A percentile compares a stretch with the other conserved stretches of the same genome.
phyloP scores from a whole-genome alignment of 768 basidiomycete genomes.

The Peribolospora kevripleyi region DNA sequence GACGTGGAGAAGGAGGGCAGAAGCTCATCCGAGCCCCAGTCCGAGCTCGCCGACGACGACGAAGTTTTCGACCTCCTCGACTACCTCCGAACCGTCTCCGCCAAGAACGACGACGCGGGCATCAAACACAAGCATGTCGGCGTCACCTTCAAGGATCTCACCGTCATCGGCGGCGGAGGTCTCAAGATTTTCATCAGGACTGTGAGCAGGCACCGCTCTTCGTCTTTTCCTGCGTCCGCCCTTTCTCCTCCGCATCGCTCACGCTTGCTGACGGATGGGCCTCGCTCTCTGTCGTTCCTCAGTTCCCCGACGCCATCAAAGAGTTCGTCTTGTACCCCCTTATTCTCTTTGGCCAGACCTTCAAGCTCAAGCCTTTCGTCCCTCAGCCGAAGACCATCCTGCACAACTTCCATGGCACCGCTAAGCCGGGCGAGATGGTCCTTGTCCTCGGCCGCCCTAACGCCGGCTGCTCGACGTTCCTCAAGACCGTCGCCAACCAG shows the following conservation, averaged over 20 bases:
- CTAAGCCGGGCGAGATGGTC: conserved; percentile 42
- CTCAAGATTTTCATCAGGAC: conserved; percentile 19
- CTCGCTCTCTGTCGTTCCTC: too few relatives aligned
- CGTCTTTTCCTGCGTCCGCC: background rate
- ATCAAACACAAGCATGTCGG: conserved; percentile 22
- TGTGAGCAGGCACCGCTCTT: too few relatives aligned
- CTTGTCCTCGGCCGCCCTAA: conserved; percentile 27
- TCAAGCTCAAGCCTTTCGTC: conserved; percentile 28
- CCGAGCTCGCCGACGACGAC: conserved; percentile 9
- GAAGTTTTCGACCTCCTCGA: conserved; percentile 21
- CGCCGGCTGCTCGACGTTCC: conserved; percentile 59
- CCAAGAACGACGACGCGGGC: conserved; percentile 16
- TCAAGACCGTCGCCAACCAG: conserved; percentile 58
- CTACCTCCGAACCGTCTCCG: conserved; percentile 8
- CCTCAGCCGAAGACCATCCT: conserved; percentile 38
- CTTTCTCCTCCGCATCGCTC: background rate
- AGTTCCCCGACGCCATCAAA: conserved; percentile 22
- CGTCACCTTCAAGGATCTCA: conserved; percentile 15
- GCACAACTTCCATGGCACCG: conserved; percentile 30
- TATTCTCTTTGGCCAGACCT: conserved; percentile 25
- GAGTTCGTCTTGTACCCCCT: conserved; percentile 36
- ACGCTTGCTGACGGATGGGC: background rate
- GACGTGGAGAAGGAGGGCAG: conserved; percentile 16
- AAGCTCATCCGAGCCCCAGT: too few relatives aligned
- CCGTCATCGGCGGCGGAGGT: conserved; percentile 22